Conservation (phyloP, 23 red algal species). For the Porphyridium purpureum region DNA sequence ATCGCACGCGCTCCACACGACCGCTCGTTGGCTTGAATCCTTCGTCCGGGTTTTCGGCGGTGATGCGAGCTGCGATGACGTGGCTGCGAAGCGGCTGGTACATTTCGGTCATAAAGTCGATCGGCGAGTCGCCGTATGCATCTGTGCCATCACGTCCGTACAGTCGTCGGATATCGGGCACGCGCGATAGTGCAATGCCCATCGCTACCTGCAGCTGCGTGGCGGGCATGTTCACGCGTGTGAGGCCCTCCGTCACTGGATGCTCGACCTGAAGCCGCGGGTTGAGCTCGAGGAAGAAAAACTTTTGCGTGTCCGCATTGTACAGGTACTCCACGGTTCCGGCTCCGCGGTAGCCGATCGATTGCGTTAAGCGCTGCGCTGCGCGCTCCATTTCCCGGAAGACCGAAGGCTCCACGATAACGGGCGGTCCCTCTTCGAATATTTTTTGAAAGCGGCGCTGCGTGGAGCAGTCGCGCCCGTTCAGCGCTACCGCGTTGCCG, state of each 20-base stretch:
- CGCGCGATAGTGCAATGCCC: conserved; percentile 73
- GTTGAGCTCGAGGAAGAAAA: too few species aligned
- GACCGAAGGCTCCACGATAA: not conserved
- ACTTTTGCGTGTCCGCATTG: too few species aligned
- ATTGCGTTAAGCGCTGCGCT: not conserved
- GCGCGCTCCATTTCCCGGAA: conserved; percentile 13
- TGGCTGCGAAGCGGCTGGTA: conserved; percentile 81
- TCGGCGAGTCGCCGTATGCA: too few species aligned
- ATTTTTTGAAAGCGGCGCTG: conserved; percentile 25
- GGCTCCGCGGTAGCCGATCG: conserved; percentile 16
- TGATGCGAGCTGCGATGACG: conserved; percentile 77
- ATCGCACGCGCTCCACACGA: conserved; percentile 64
- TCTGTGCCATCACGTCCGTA: conserved; percentile 20
- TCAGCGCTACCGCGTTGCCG: too few species aligned
- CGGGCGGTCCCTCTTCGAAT: conserved; percentile 17
- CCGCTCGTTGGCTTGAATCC: conserved; percentile 88
- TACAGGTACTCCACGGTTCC: conserved; percentile 33
- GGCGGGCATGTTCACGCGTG: conserved; percentile 80
- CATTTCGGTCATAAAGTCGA: too few species aligned
- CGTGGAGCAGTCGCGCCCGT: conserved; percentile 18
- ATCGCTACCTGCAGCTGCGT: conserved; percentile 93
- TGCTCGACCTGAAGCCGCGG: too few species aligned
- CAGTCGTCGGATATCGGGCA: conserved; percentile 54
- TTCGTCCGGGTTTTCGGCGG: conserved; percentile 98
- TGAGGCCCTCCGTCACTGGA: too few species aligned